Base-by-base conservation (phyloP, 1,284 basidiomycete species). In the Trametes pubescens region DNA sequence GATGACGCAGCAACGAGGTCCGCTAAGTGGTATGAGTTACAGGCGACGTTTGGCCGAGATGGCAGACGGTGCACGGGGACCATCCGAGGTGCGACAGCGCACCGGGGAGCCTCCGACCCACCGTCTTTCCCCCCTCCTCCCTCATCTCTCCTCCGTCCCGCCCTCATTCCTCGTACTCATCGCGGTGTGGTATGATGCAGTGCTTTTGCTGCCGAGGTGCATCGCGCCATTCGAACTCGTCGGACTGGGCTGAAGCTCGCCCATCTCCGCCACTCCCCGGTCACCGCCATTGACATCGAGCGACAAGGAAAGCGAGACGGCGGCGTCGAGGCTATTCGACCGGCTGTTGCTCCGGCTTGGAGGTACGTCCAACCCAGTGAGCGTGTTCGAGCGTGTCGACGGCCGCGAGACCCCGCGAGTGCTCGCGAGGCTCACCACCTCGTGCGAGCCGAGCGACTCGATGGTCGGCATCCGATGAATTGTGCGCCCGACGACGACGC, bases 401-500 rank as follows among this genome's bases (percentile, higher is more conserved):
- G 72, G 73, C 1, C 74, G 69, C 37, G 74, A 77, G 67, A 69
- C 44, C 65, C 68, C 60, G 59, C 70, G 68, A 59, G 67, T 64
- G 44, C 64, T 65, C 52, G 72, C 72, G 48, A 73, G 66, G 60
- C 74, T 75, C 71, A 71, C 71, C 35, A 73, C 73, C 86, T 80
- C 90, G 56, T 82, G 81, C 26, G 87, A 89, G 47, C 88, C 89
- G 74, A 91, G 80, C 46, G 84, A 87, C 72, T 91, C 89, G 67
- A 92, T 92, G n/a, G 90, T 92, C 37, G 89, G 86, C 89, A 92
- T 91, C 35, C 90, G 86, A 57, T 83, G 81, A 55, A 92, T 81
- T 66, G 81, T 83, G 24, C 83, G 79, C 57, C 89, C 88, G 55
- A 91, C 77, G 57, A 92, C 80, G 21, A 91, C 77, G 62, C 82